Evolutionary conservation across 139 green algal genomes (phyloP), one percentile per base, ranked within the genome.

Genomic region (Chlamydomonas sphaeroides): DNA sequence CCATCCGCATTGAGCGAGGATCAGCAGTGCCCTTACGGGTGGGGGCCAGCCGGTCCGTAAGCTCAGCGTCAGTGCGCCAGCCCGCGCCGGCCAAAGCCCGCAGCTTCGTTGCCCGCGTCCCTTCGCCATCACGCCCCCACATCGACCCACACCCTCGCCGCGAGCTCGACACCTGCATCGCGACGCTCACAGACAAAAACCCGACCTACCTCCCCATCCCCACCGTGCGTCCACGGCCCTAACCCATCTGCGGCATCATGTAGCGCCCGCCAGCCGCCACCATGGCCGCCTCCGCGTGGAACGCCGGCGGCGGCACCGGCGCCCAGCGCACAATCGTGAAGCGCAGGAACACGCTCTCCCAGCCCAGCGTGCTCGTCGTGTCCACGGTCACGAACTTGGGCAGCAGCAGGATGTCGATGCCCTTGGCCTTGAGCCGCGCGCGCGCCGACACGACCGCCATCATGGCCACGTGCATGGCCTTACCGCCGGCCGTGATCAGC

Each of bases 391-490:
- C 86, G 36, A 80, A 88, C 68, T 84, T 83, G 26, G 80, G 85
- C 75, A 87, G 76, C 61, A 87, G 85, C n/a, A 89, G 61, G 32
- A 89, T 68, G 68, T 87, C 85, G n/a, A 82, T 42, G 62, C 77
- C 76, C 35, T 68, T 78, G 6, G 78, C 70, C 35, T 73, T 78
- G 49, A 90, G 71, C 26, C 86, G 77, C 23, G 75, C 68, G 65
- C 86, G 86, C 41, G 86, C 81, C n/a, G 78, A 68, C 35, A 90
- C 86, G 0, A 88, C 86, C 3, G 86, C 86, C 23, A 49, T 79
- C 82, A 90, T 90, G 41, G 86, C 86, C 63, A 90, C 86, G 42
- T 88, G 86, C 86, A 90, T 90, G 39, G 86, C 86, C 33, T 73
- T 78, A 56, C 86, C 86, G 26, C 86, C 85, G 3, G 86, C 86